phyloP scores from a whole-genome alignment of 2,329 filamentous ascomycete species.

The Parastagonospora nodorum region DNA sequence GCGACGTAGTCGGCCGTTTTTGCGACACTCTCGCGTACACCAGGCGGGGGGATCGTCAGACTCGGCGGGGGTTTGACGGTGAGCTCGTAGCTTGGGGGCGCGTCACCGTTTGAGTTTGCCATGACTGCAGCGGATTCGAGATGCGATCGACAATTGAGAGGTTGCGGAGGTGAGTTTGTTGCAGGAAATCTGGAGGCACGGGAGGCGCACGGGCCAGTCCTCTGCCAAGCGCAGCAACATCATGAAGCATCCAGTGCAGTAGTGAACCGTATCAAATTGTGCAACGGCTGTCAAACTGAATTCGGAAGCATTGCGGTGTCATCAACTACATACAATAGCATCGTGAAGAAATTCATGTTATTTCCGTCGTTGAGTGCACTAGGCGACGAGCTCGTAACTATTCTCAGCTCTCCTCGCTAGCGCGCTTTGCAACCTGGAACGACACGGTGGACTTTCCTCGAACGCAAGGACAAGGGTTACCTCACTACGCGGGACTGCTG shows the following conservation, averaged over 20 bases:
- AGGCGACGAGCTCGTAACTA: constrained; percentile 15
- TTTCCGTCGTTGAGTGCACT: background rate
- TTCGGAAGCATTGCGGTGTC: background rate
- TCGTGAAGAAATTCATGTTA: background rate
- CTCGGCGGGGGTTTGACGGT: constrained; percentile 73
- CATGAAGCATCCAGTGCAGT: background rate
- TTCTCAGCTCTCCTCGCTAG: constrained; percentile 28
- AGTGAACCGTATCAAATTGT: background rate
- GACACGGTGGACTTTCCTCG: constrained; percentile 32
- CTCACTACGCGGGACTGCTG: constrained; percentile 20
- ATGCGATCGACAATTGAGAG: background rate
- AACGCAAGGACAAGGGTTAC: constrained; percentile 33
- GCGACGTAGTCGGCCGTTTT: constrained; percentile 94
- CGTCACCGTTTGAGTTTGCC: constrained; percentile 31
- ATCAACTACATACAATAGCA: background rate
- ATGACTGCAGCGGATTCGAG: constrained; percentile 17
- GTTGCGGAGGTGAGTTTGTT: constrained; percentile 4
- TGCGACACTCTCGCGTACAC: constrained; percentile 84
- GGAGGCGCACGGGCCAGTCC: constrained; percentile 5
- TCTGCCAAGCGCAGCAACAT: background rate
- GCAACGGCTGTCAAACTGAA: background rate
- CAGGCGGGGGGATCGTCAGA: constrained; percentile 81
- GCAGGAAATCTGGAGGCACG: constrained; percentile 12
- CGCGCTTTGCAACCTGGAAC: constrained; percentile 20
- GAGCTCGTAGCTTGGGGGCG: constrained; percentile 22